A percentile compares a stretch with the other conserved stretches of the same genome.
Conservation (phyloP, 306 rosid species). For the Begonia loranthoides region DNA sequence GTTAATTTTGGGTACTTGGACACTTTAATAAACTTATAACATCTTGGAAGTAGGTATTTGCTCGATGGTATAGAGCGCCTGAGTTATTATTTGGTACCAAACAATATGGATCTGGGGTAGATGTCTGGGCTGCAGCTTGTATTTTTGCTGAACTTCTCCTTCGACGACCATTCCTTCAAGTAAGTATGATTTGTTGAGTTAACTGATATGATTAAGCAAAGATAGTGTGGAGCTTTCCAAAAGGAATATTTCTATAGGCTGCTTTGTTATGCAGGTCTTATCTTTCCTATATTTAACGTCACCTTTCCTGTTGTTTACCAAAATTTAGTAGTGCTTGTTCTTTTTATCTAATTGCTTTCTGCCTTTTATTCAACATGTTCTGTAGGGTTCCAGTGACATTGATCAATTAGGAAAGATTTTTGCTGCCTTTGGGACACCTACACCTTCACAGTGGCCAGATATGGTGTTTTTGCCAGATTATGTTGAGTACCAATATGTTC, state of each 20-base stretch:
- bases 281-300: no score
- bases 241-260: no score
- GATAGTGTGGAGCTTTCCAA: no score
- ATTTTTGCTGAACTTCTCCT: constrained; percentile 88
- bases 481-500: constrained; percentile 86
- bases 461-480: constrained; percentile 80
- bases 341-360: constrained; percentile 11
- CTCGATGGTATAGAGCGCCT: constrained; percentile 99
- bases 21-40: constrained; percentile 6
- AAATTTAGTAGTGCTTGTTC: no score
- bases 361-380: constrained; percentile 8
- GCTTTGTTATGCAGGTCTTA: no score
- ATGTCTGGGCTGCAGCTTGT: constrained; percentile 99
- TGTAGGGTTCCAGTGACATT: constrained; percentile 85
- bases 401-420: constrained; percentile 95
- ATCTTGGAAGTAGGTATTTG: constrained; percentile 57
- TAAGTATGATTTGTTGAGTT: no score
- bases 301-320: no score
- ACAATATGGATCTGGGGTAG: constrained; percentile 90
- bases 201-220: no score
- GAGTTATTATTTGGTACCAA: constrained; percentile 87
- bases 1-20: background rate
- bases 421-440: constrained; percentile 89
- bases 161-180: constrained; percentile 91
- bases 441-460: constrained; percentile 92